A percentile compares a stretch with the other conserved stretches of the same genome.
These are phyloP conservation scores for Mortierella claussenii DNA, from an alignment of 192 early-diverging fungal species.

Conservation along the genomic window DNA sequence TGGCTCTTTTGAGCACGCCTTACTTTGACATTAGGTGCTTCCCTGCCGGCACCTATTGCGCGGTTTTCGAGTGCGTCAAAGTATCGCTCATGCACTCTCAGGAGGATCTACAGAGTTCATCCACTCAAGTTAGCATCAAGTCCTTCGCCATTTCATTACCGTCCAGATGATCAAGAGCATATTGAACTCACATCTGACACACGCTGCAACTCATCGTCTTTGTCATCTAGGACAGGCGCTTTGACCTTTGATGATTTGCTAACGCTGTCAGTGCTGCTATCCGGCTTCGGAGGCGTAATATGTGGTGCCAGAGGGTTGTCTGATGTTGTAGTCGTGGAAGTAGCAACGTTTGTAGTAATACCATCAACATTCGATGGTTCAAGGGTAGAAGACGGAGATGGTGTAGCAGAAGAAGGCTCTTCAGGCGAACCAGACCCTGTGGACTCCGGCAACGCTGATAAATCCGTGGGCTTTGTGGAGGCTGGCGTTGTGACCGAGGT, in stretches of 20 bases:
- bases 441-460: no score
- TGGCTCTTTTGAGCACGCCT: no score
- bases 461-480: no score
- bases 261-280: constrained; percentile 9
- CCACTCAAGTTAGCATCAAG: background rate
- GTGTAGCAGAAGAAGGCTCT: no score
- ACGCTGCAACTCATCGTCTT: constrained; percentile 67
- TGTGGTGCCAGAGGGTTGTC: no score
- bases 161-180: background rate
- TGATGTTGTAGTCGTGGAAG: no score
- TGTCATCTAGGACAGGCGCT: constrained; percentile 62
- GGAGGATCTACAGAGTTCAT: constrained; percentile 59
- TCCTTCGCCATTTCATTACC: background rate
- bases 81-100: constrained; percentile 73
- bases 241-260: constrained; percentile 39
- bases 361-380: no score
- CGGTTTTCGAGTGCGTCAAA: constrained; percentile 56
- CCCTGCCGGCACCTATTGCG: background rate
- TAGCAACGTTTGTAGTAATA: no score
- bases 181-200: constrained; percentile 52
- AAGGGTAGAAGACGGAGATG: no score
- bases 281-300: constrained; percentile 8
- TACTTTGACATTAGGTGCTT: constrained; percentile 55
- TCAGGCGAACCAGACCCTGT: no score
- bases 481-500: background rate